These are phyloP conservation scores for Pythium angustatum DNA, from an alignment of 352 stramenopile species.

Conservation along the genomic window DNA sequence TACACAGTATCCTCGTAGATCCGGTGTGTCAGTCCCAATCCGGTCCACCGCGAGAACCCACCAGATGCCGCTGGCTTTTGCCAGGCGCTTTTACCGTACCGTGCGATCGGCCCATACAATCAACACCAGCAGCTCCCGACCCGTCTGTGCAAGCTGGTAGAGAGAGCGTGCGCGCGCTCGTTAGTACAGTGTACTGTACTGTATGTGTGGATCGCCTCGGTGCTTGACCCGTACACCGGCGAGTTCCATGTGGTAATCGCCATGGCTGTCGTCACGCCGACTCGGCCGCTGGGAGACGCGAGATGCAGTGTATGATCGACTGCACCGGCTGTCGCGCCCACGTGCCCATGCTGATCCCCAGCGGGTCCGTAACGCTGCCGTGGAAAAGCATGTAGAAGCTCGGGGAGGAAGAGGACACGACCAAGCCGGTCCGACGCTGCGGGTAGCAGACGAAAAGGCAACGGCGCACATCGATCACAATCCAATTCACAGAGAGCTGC, in stretches of 20 bases:
- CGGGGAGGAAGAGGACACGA: not conserved
- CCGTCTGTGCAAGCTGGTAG: not conserved
- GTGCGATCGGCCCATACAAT: not conserved
- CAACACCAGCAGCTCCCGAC: too few relatives aligned
- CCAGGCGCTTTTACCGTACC: not conserved
- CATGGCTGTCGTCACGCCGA: constrained; percentile 8
- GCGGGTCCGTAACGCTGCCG: not conserved
- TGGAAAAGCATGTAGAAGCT: not conserved
- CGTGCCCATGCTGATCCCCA: constrained; percentile 5
- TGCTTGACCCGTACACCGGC: too few relatives aligned
- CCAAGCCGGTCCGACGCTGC: too few relatives aligned
- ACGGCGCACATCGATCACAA: constrained; percentile 4
- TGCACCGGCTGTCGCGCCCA: constrained; percentile 16
- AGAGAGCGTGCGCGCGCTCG: not conserved
- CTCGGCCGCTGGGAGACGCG: too few relatives aligned
- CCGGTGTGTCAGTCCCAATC: not conserved
- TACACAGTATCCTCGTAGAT: constrained; percentile 3
- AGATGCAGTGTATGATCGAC: constrained; percentile 14
- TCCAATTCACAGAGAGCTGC: constrained; percentile 23
- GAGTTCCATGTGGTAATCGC: too few relatives aligned
- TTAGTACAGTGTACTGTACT: not conserved
- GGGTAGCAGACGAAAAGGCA: too few relatives aligned
- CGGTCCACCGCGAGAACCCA: not conserved
- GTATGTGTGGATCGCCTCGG: not conserved
- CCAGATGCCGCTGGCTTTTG: not conserved